Evolutionary conservation across 331 rosid genomes (phyloP).

Genomic region (Cucumis variabilis): DNA sequence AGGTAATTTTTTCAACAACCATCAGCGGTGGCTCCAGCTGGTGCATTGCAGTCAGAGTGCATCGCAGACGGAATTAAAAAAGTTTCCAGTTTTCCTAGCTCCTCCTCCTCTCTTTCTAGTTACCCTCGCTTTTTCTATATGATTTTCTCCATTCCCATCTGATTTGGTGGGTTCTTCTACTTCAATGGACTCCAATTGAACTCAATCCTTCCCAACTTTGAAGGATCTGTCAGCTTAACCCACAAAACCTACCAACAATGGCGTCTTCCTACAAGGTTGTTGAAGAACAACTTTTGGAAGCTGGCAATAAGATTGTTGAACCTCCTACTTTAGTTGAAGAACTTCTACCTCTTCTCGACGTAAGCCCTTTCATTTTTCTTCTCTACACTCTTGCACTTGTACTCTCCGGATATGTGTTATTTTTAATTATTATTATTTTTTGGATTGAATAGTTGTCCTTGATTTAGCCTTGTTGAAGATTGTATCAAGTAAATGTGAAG

Average conservation of each 20-base stretch:
- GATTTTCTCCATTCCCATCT: conserved; percentile 29
- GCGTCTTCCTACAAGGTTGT: conserved; percentile 63
- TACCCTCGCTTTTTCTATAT: conserved; percentile 27
- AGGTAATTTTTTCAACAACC: no score
- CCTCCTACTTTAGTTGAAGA: conserved; percentile 76
- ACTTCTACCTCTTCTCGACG: conserved; percentile 78
- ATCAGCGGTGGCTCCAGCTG: no score
- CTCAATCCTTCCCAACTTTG: conserved; percentile 31
- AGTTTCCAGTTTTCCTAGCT: no score
- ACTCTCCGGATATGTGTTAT: neutral
- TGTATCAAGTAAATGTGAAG: no score
- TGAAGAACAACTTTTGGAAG: conserved; percentile 64
- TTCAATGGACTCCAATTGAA: conserved; percentile 56
- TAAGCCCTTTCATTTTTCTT: conserved; percentile 37
- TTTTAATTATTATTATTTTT: no score
- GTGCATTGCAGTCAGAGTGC: no score
- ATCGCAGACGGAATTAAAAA: no score
- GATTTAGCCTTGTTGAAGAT: no score
- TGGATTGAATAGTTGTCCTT: no score
- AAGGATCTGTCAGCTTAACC: conserved; percentile 55
- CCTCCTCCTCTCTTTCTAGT: conserved; percentile 36
- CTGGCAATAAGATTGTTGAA: no score
- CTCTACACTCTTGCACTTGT: no score
- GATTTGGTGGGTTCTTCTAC: conserved; percentile 43
- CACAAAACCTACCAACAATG: conserved; percentile 45